A percentile compares a stretch with the other conserved stretches of the same genome.
phyloP scores from a whole-genome alignment of 352 stramenopile species.

The Plasmopara halstedii region DNA sequence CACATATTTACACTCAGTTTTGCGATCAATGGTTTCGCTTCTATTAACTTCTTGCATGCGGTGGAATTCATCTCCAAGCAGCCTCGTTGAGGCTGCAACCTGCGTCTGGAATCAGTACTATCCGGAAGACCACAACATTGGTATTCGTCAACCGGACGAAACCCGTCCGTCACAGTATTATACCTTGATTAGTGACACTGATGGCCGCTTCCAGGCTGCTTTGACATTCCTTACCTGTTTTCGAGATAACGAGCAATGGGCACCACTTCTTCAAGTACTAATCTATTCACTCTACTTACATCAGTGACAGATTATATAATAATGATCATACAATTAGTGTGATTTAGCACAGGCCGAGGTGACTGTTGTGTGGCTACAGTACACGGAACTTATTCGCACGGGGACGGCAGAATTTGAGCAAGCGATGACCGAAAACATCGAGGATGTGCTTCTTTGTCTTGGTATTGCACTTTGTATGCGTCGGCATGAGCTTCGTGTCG shows the following conservation, averaged over 20 bases:
- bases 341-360: conserved; percentile 42
- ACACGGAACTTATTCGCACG: conserved; percentile 40
- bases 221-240: conserved; percentile 56
- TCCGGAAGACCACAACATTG: conserved; percentile 53
- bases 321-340: conserved; percentile 18
- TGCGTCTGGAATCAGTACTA: conserved; percentile 78
- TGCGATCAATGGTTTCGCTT: too few relatives aligned
- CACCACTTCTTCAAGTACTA: conserved; percentile 31
- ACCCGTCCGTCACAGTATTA: conserved; percentile 38
- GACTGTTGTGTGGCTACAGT: conserved; percentile 44
- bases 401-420: conserved; percentile 43
- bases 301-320: background rate
- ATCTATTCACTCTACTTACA: background rate
- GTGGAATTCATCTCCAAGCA: conserved; percentile 15
- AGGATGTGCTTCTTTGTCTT: conserved; percentile 53
- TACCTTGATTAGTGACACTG: conserved; percentile 36
- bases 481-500: conserved; percentile 44
- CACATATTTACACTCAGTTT: too few relatives aligned
- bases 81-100: conserved; percentile 38
- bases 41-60: too few relatives aligned
- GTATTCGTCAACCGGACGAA: conserved; percentile 28
- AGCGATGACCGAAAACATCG: conserved; percentile 45
- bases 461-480: conserved; percentile 65
- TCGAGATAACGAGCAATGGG: conserved; percentile 39
- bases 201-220: conserved; percentile 49